Evolutionary conservation across 306 rosid species (phyloP).

Genomic region (Begonia peltatifolia): DNA sequence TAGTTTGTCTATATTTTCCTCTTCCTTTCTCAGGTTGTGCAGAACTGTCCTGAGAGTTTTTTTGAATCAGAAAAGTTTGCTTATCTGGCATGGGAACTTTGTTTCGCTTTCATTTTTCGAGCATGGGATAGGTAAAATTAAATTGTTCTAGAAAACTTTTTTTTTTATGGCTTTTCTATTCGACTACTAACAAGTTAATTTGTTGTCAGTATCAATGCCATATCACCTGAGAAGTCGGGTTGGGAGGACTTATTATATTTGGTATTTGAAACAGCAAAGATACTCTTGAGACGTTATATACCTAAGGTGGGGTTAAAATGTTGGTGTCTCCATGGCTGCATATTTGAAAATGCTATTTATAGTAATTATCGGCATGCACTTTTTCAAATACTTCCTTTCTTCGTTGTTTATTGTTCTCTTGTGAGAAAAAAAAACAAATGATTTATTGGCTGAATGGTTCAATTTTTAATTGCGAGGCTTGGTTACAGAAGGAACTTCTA

Average conservation of each 20-base stretch:
- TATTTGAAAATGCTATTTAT: background rate
- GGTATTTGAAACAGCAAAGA: conserved; percentile 44
- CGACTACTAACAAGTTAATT: conserved; percentile 18
- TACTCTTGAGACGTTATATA: conserved; percentile 42
- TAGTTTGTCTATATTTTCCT: conserved; percentile 6
- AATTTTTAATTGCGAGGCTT: conserved; percentile 11
- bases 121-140: conserved; percentile 39
- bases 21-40: conserved; percentile 49
- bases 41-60: conserved; percentile 63
- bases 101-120: conserved; percentile 44
- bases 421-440: background rate
- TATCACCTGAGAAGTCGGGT: conserved; percentile 20
- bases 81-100: conserved; percentile 53
- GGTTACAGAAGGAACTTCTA: conserved; percentile 46
- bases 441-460: conserved; percentile 14
- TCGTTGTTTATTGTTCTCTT: background rate
- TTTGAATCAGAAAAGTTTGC: conserved; percentile 46
- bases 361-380: background rate
- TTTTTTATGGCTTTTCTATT: background rate
- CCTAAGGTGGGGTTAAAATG: conserved; percentile 40
- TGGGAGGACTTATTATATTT: conserved; percentile 42
- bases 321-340: conserved; percentile 3
- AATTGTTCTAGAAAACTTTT: background rate
- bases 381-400: conserved; percentile 3
- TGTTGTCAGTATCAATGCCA: conserved; percentile 33